Evolutionary conservation across 2,329 filamentous ascomycete species (phyloP).

Genomic region (Didymella pinodella): DNA sequence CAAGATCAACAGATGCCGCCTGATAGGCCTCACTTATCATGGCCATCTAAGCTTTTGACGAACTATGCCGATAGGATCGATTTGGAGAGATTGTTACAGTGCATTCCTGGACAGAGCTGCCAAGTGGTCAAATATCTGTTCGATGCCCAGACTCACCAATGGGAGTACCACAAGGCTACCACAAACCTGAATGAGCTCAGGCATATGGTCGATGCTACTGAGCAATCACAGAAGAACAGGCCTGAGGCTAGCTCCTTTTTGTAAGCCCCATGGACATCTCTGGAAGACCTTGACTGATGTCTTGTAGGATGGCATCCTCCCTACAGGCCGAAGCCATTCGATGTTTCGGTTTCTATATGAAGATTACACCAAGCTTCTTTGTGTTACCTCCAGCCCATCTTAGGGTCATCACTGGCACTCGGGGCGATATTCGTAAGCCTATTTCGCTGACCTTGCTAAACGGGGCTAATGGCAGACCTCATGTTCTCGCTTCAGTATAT

Average conservation of each 20-base stretch:
- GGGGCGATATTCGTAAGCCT: neutral
- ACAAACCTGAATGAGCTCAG: neutral
- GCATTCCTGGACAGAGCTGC: slow-evolving; percentile 5
- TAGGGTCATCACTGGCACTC: slow-evolving; percentile 1
- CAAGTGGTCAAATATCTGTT: slow-evolving; percentile 8
- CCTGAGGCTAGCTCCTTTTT: neutral
- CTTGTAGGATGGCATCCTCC: slow-evolving; percentile 11
- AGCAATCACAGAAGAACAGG: no score
- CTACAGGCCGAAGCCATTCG: slow-evolving; percentile 21
- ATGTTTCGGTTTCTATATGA: slow-evolving; percentile 16
- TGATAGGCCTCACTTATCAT: neutral
- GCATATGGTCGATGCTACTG: neutral
- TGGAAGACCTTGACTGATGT: neutral
- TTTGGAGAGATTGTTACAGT: neutral
- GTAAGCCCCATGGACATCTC: neutral
- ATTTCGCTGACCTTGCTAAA: neutral
- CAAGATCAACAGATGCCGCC: neutral
- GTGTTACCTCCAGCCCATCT: slow-evolving; percentile 6
- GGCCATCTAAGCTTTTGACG: slow-evolving; percentile 1
- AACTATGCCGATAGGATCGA: neutral
- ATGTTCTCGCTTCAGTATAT: slow-evolving; percentile 11
- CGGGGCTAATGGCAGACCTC: neutral
- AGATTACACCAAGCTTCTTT: slow-evolving; percentile 21
- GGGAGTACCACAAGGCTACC: slow-evolving; percentile 6
- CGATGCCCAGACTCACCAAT: neutral